A percentile compares a stretch with the other conserved stretches of the same genome.
phyloP scores from a whole-genome alignment of 345 rosid species.

The Murraya koenigii region DNA sequence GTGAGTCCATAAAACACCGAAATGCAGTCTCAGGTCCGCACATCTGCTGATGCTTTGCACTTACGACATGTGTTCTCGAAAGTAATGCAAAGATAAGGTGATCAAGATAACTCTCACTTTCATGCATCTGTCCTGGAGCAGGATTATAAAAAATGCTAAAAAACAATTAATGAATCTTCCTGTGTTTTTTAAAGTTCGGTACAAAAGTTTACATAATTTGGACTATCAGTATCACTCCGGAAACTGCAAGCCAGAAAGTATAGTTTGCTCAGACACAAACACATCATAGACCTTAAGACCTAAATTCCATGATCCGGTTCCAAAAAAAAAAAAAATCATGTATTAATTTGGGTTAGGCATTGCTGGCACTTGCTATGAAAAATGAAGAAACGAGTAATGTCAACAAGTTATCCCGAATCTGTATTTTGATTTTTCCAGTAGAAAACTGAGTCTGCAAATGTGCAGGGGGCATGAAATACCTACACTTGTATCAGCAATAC shows the following conservation, averaged over 20 bases:
- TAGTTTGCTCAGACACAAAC: neutral
- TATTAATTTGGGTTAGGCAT: neutral
- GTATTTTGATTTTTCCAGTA: slow-evolving; percentile 6
- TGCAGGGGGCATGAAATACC: neutral
- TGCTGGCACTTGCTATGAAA: neutral
- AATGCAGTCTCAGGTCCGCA: neutral
- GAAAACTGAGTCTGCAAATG: neutral
- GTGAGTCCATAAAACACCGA: neutral
- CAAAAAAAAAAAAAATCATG: neutral
- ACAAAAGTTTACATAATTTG: neutral
- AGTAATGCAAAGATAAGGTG: too few species aligned
- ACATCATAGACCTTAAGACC: neutral
- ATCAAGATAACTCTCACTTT: too few species aligned
- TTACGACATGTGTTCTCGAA: too few species aligned
- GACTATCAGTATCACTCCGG: too few species aligned
- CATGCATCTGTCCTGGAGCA: neutral
- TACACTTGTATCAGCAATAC: slow-evolving; percentile 4
- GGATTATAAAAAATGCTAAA: neutral
- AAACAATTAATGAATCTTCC: neutral
- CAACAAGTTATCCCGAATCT: neutral
- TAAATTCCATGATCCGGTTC: neutral
- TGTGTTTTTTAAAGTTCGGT: neutral
- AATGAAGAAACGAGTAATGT: neutral
- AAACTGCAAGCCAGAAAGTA: neutral
- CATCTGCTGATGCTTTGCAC: neutral